Evolutionary conservation across 768 basidiomycete species (phyloP), one percentile per base, ranked within the genome.

Genomic region (Termitomyces sp.): DNA sequence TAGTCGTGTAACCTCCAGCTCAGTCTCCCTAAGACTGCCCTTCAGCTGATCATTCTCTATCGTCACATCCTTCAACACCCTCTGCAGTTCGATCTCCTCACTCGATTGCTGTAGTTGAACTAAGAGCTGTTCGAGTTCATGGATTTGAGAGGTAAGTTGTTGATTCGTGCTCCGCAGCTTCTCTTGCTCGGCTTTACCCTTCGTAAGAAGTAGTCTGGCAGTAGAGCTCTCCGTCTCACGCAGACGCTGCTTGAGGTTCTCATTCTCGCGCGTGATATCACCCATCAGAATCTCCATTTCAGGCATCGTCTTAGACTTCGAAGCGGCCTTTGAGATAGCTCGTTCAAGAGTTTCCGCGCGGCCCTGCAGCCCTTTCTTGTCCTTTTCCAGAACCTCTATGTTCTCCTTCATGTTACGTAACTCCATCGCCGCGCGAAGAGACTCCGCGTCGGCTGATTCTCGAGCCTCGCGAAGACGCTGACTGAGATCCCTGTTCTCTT

Each of bases 201-300:
- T 69, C 18, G 74, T 69, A 15, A 77, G 59, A 2, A 77, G 63
- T 12, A 75, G 58, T 41, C 69, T 70, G 49, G 75, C 70, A 65
- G 76, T 75, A 2, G 73, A 72, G 36, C 66, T 63, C 33, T 76
- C 66, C 70, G 73, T 74, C 45, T 74, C 65, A 46, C 77, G 68
- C 24, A 74, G 60, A 34, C 73, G 67, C 4, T 58, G 58, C 59
- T 77, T 77, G 44, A 77, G 66, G 2, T 39, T 55, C 54, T 78
- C 74, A 54, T 78, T 78, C 66, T 78, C 76, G 54, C 68, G 68
- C 11, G 77, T 77, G 22, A 76, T 70, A 54, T 77, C 75, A 20
- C 64, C 63, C 60, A 78, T 67, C 36, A 77, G 58, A 16, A 78
- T 68, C 54, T 70, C 70, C 60, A 76, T 54, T 57, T 77, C 74